These are phyloP conservation scores for Lepraria neglecta DNA, from an alignment of 495 filamentous ascomycete genomes.

Conservation along the genomic window DNA sequence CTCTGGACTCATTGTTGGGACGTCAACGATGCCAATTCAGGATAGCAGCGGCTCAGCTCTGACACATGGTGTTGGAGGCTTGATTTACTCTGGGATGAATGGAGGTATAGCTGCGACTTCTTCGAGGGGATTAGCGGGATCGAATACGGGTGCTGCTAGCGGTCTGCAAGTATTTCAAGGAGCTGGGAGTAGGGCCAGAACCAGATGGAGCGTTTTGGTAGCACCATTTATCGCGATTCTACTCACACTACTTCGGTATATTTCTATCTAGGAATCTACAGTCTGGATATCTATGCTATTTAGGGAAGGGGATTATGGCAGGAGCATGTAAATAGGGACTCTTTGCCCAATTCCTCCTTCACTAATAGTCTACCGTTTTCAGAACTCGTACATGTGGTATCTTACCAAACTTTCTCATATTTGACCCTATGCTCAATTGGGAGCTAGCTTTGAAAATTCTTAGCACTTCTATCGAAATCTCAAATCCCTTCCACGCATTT, in stretches of 20 bases:
- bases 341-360: too few relatives aligned
- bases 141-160: background rate
- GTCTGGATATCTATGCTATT: too few relatives aligned
- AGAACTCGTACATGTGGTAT: too few relatives aligned
- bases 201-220: background rate
- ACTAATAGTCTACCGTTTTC: too few relatives aligned
- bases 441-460: too few relatives aligned
- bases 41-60: background rate
- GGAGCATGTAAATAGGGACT: too few relatives aligned
- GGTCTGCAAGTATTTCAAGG: background rate
- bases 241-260: background rate
- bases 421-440: too few relatives aligned
- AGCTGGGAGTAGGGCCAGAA: background rate
- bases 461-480: too few relatives aligned
- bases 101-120: background rate
- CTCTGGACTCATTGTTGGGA: background rate
- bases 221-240: background rate
- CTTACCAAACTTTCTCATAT: too few relatives aligned
- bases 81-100: background rate
- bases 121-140: background rate
- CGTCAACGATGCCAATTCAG: background rate
- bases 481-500: too few relatives aligned
- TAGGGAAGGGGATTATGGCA: too few relatives aligned
- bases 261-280: too few relatives aligned
- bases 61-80: background rate